Conservation (phyloP, 2,329 filamentous ascomycete species). For the Colletotrichum chrysophilum region DNA sequence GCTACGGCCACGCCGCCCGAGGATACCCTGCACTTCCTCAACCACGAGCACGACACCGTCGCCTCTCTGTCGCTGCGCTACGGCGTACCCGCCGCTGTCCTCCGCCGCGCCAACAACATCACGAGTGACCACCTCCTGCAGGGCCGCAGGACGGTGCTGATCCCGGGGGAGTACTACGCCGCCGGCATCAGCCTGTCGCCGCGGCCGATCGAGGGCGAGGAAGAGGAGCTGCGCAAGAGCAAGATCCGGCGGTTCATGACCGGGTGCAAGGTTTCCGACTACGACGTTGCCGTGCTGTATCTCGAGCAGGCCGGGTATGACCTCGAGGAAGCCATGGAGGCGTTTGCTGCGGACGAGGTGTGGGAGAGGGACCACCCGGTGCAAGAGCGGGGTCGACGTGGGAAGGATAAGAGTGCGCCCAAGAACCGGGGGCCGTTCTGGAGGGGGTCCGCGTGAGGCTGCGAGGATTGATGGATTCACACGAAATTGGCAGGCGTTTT, state of each 20-base stretch:
- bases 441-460: slow-evolving; percentile 26
- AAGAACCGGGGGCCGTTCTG: slow-evolving; percentile 33
- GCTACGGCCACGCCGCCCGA: slow-evolving; percentile 39
- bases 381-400: slow-evolving; percentile 33
- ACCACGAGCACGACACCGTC: slow-evolving; percentile 72
- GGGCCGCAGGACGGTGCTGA: slow-evolving; percentile 71
- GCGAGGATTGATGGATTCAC: background rate
- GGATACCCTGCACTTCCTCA: slow-evolving; percentile 77
- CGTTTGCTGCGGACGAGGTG: slow-evolving; percentile 73
- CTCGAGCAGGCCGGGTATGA: slow-evolving; percentile 73
- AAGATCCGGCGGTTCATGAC: slow-evolving; percentile 82
- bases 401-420: slow-evolving; percentile 28
- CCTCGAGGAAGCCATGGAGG: slow-evolving; percentile 65
- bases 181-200: slow-evolving; percentile 72
- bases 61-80: slow-evolving; percentile 74
- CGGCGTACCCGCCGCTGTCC: slow-evolving; percentile 64
- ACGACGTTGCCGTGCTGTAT: slow-evolving; percentile 77
- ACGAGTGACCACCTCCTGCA: slow-evolving; percentile 74
- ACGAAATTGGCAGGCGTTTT: background rate
- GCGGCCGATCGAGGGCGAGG: slow-evolving; percentile 73
- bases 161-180: slow-evolving; percentile 74
- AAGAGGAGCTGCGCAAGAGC: slow-evolving; percentile 73
- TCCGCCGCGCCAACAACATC: slow-evolving; percentile 73
- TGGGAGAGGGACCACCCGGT: slow-evolving; percentile 77
- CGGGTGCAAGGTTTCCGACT: slow-evolving; percentile 77